phyloP scores from a whole-genome alignment of 805 yeast genomes.

The Cyberlindnera amylophila region DNA sequence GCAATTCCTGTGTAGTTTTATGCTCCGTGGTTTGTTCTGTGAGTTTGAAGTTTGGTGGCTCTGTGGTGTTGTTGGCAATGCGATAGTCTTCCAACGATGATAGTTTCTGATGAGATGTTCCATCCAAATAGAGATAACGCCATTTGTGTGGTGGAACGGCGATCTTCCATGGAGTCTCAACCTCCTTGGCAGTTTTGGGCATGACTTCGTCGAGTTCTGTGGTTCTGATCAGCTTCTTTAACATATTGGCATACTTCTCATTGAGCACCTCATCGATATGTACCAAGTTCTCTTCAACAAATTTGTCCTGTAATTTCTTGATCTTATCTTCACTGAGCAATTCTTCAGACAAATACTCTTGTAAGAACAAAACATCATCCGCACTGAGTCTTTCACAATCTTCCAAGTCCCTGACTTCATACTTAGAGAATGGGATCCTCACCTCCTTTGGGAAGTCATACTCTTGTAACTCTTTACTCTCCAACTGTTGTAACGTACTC shows the following conservation, averaged over 20 bases:
- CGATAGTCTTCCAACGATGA: slow-evolving; percentile 28
- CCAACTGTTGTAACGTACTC: slow-evolving; percentile 76
- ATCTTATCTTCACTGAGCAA: slow-evolving; percentile 41
- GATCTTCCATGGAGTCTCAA: slow-evolving; percentile 76
- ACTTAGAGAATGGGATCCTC: slow-evolving; percentile 39
- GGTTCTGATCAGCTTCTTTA: slow-evolving; percentile 47
- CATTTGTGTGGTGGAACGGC: slow-evolving; percentile 95
- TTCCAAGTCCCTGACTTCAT: slow-evolving; percentile 34
- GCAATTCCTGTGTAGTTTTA: slow-evolving; percentile 39
- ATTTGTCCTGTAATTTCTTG: slow-evolving; percentile 42
- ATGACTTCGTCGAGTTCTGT: slow-evolving; percentile 58
- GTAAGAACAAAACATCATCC: slow-evolving; percentile 47
- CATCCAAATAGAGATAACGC: slow-evolving; percentile 79
- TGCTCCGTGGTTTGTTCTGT: slow-evolving; percentile 17
- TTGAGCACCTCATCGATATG: slow-evolving; percentile 64
- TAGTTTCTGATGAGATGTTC: slow-evolving; percentile 37
- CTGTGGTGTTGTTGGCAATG: slow-evolving; percentile 41
- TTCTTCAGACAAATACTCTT: slow-evolving; percentile 51
- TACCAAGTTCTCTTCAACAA: slow-evolving; percentile 65
- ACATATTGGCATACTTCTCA: slow-evolving; percentile 42
- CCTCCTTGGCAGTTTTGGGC: slow-evolving; percentile 55
- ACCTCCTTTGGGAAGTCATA: slow-evolving; percentile 75
- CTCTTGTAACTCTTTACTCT: slow-evolving; percentile 70
- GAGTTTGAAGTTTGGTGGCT: slow-evolving; percentile 51
- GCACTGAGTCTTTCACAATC: slow-evolving; percentile 25